Percentiles rank a stretch among this genome's conserved stretches.
Conservation (phyloP, 345 rosid genomes). For the Brassica cretica region DNA sequence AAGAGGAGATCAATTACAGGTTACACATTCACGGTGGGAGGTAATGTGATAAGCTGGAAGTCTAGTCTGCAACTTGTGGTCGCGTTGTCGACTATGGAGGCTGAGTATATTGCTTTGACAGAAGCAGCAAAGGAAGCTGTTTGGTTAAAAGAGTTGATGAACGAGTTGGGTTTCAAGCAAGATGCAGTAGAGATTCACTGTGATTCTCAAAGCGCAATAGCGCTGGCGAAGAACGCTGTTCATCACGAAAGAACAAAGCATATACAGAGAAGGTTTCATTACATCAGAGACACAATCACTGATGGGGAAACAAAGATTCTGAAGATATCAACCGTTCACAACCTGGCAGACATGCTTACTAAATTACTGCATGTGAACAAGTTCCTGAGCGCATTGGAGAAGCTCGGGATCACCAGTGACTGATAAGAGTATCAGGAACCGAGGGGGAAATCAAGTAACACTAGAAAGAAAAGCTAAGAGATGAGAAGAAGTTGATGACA, state of each 20-base stretch:
- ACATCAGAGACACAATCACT: background rate
- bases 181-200: background rate
- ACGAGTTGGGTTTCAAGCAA: background rate
- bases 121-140: too few relatives aligned
- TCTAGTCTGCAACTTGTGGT: too few relatives aligned
- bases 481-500: background rate
- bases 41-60: background rate
- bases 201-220: background rate
- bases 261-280: background rate
- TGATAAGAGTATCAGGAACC: background rate
- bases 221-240: background rate
- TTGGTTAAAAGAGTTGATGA: background rate
- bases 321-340: background rate
- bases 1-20: background rate
- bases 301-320: background rate
- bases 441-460: background rate
- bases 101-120: too few relatives aligned
- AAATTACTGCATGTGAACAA: background rate
- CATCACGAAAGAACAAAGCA: background rate
- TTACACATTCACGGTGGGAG: background rate
- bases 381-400: background rate
- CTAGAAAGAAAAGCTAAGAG: background rate
- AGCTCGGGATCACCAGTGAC: background rate
- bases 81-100: too few relatives aligned
- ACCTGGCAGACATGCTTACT: too few relatives aligned